phyloP scores from a whole-genome alignment of 2,329 filamentous ascomycete genomes.

The Fusarium sacchari region DNA sequence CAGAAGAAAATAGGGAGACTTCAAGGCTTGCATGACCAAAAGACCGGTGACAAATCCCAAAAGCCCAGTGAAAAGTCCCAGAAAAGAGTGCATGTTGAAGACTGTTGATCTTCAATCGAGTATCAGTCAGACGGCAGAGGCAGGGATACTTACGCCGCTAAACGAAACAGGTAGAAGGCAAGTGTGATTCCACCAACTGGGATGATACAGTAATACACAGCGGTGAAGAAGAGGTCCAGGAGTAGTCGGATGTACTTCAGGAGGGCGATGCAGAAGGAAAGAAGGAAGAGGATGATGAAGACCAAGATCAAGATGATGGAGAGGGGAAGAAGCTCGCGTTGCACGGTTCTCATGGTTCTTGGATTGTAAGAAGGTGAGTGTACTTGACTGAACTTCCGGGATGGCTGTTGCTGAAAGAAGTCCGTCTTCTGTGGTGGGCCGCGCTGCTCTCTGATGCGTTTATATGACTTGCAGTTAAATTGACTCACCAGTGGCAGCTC shows the following conservation, averaged over 20 bases:
- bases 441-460: fast-evolving
- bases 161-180: neutral
- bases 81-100: neutral
- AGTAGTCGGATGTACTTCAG: neutral
- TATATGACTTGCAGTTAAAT: no score
- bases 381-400: no score
- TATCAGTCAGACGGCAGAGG: neutral
- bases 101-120: neutral
- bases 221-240: neutral
- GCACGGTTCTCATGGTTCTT: neutral
- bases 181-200: neutral
- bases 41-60: neutral
- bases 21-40: neutral
- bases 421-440: fast-evolving
- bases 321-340: neutral
- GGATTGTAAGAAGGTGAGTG: fast-evolving
- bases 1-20: neutral
- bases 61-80: neutral
- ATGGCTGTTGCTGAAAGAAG: fast-evolving
- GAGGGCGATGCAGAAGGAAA: neutral
- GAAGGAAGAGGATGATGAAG: neutral
- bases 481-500: neutral
- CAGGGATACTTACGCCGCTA: fast-evolving
- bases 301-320: neutral
- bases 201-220: neutral